phyloP scores from a whole-genome alignment of 495 filamentous ascomycete species.

The Aspergillus biplanus region DNA sequence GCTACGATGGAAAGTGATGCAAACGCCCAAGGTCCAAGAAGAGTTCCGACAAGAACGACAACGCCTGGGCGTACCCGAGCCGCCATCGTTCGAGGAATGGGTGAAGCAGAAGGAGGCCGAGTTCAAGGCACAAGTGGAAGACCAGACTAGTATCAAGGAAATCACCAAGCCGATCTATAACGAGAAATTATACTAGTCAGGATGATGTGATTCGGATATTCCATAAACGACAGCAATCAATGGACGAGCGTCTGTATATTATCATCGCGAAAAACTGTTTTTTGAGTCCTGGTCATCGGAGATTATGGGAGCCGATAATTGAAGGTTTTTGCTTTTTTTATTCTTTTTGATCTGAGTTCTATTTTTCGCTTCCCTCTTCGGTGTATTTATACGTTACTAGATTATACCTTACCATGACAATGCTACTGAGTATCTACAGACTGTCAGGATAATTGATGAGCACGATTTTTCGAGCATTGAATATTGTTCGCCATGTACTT shows the following conservation, averaged over 20 bases:
- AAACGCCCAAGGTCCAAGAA: constrained; percentile 63
- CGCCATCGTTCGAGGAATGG: constrained; percentile 45
- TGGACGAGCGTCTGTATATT: constrained; percentile 35
- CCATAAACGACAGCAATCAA: constrained; percentile 12
- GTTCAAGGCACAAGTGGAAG: constrained; percentile 35
- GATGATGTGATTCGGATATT: constrained; percentile 13
- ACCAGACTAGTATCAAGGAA: constrained; percentile 42
- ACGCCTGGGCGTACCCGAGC: constrained; percentile 49
- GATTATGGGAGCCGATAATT: constrained; percentile 19
- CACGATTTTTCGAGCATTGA: too few relatives aligned
- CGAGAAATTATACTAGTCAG: constrained; percentile 31
- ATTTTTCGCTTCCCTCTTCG: constrained; percentile 22
- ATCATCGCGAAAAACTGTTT: constrained; percentile 26
- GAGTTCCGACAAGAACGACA: constrained; percentile 61
- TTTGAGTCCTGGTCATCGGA: constrained; percentile 22
- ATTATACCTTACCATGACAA: constrained; percentile 24
- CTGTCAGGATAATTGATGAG: too few relatives aligned
- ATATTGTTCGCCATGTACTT: background rate
- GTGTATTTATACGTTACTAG: constrained; percentile 43
- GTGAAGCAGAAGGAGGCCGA: constrained; percentile 44
- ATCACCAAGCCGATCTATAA: constrained; percentile 42
- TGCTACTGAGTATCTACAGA: constrained; percentile 25
- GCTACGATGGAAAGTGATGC: constrained; percentile 83
- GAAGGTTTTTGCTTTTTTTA: constrained; percentile 16
- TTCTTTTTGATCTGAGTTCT: constrained; percentile 29